Percentiles rank a stretch among this genome's conserved stretches.
phyloP scores from a whole-genome alignment of 345 rosid genomes.

The Raphanus sativus region DNA sequence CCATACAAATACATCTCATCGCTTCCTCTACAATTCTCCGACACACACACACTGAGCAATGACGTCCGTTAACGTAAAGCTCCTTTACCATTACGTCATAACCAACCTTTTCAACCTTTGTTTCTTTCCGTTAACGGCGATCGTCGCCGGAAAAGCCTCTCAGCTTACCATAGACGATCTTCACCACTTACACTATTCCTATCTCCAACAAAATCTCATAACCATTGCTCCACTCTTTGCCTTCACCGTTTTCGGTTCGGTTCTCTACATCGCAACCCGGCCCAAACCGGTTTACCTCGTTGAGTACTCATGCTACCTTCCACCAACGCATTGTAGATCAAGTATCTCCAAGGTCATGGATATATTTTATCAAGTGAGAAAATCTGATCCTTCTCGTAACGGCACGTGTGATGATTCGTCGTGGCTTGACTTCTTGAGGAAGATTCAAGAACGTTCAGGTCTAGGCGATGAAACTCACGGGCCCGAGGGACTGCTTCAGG shows the following conservation, averaged over 20 bases:
- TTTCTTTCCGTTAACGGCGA: constrained; percentile 29
- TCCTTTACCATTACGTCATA: constrained; percentile 31
- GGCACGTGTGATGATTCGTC: constrained; percentile 30
- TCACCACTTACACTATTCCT: constrained; percentile 1
- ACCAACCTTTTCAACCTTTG: constrained; percentile 31
- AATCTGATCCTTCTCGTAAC: constrained; percentile 42
- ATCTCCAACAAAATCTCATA: constrained; percentile 29
- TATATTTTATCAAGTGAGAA: constrained; percentile 24
- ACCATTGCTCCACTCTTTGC: not conserved
- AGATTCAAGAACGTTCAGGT: constrained; percentile 69
- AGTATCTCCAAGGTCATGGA: constrained; percentile 28
- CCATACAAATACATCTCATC: constrained; percentile 25
- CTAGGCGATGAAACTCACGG: constrained; percentile 71
- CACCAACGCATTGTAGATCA: constrained; percentile 21
- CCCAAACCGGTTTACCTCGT: constrained; percentile 37
- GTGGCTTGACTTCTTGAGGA: constrained; percentile 60
- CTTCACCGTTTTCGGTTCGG: constrained; percentile 10
- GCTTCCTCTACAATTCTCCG: constrained; percentile 12
- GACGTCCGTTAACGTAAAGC: constrained; percentile 32
- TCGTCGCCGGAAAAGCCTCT: constrained; percentile 28
- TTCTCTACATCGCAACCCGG: constrained; percentile 30
- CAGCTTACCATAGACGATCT: constrained; percentile 16
- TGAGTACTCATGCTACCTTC: constrained; percentile 36
- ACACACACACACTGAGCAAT: constrained; percentile 23
- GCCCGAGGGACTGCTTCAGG: constrained; percentile 53